Evolutionary conservation across 441 rosid genomes (phyloP), one percentile per base, ranked within the genome.

Genomic region (Brassica hybrid): DNA sequence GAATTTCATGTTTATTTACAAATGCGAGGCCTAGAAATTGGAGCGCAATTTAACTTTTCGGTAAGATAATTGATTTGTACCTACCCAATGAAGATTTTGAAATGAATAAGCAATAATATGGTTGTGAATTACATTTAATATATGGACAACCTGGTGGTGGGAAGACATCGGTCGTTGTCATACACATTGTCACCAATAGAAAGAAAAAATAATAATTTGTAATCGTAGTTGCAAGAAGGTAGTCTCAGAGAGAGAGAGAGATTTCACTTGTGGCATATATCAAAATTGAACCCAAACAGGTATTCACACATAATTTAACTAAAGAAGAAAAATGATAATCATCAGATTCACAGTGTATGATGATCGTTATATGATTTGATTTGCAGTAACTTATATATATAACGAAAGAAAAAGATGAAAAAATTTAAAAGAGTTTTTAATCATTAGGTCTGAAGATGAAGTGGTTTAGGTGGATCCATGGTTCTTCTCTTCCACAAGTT

Each of bases 401-500:
- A 30, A 30, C 34, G 34, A 30, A 30, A 30, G 34, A 30, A 30
- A 30, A 30, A 30, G 34, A 30, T 30, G 32, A 30, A 30, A 30
- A 30, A 6, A 1, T 30, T 30, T 6, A 30, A 30, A 30, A 30
- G 34, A 30, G 34, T 30, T 30, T 30, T 12, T 6, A 27, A 84
- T 76, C 43, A 83, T n/a, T 65, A 52, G 12, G 61, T 36, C n/a
- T 82, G 86, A 87, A 91, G 68, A 60, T 76, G 87, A 73, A 93
- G 97, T 16, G 90, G 96, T 66, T 67, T 74, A 0, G 99, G 98
- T 16, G 90, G 98, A 71, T 83, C 86, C 85, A 86, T 87, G 61
- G 94, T 90, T 86, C 99, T 88, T 83, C 98, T 82, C 83, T 88
- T 87, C 99, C 99, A 94, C 72, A 94, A 69, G 78, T 91, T 93